Base-by-base conservation (phyloP, 2,329 filamentous ascomycete genomes). In the Trichoderma koningiopsis region DNA sequence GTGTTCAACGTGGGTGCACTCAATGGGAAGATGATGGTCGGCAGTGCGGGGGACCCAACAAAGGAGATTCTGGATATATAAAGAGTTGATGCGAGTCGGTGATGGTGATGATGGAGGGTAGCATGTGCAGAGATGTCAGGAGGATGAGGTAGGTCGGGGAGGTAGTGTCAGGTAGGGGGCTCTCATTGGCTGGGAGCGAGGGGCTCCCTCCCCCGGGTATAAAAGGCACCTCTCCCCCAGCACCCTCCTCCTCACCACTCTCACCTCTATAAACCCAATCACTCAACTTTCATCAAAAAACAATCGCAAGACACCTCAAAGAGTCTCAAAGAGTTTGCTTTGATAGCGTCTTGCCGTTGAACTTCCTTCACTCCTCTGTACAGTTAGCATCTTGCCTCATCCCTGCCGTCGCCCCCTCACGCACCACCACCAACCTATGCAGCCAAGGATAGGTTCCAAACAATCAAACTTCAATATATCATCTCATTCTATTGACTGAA, bases 171-270 rank as follows among this genome's bases (percentile, higher is more conserved):
- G 47, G 35, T 61, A 33, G 57, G 49, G 56, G 24, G 47, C 65
- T 33, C 65, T 68, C 56, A 68, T 68, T 68, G 65, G 65, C 57
- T 33, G 55, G 53, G n/a, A 59, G 53, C 64, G 22, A 68, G 65
- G 57, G 65, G 65, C 57, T 56, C 49, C 62, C 65, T 68, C 57
- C 56, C 35, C 64, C 47, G 67, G 67, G 67, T 69, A 69, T 69
- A 69, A 65, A 69, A 55, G 43, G 49, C 59, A 52, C 40, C 19
- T 35, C 52, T 31, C 67, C 37, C 67, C 60, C 67, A 22, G 33
- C 67, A 58, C 52, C 60, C 67, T 65, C 60, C 66, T 65, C 43
- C 60, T 29, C 52, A 49, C 24, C 60, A 64, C 67, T 65, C 67
- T 69, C 60, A 14, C 60, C 58, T 65, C 60, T 64, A 58, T 22